phyloP scores from a whole-genome alignment of 768 basidiomycete species.

The Favolaschia claudopus region DNA sequence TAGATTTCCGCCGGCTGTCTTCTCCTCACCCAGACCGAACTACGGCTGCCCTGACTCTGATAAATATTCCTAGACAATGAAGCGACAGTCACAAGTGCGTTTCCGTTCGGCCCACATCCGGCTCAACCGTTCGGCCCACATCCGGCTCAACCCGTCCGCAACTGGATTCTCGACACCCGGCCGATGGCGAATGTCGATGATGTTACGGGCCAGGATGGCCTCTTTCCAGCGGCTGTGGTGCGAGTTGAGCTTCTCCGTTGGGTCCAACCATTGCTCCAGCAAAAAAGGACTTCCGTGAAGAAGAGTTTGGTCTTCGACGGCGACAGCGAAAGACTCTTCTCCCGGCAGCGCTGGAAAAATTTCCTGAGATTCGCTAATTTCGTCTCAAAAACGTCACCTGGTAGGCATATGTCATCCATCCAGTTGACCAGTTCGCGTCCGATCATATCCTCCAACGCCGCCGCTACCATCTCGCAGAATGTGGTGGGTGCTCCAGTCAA shows the following conservation, averaged over 20 bases:
- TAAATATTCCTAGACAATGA: too few relatives aligned
- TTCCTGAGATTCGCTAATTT: constrained; percentile 30
- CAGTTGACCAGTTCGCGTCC: constrained; percentile 37
- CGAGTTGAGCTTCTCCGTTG: constrained; percentile 29
- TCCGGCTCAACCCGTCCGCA: constrained; percentile 32
- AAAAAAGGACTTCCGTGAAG: constrained; percentile 42
- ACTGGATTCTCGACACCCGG: constrained; percentile 29
- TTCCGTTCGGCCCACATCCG: too few relatives aligned
- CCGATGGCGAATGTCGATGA: constrained; percentile 29
- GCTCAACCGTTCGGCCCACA: constrained; percentile 9
- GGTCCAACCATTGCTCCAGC: constrained; percentile 42
- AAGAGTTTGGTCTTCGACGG: constrained; percentile 34
- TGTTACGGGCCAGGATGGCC: constrained; percentile 30
- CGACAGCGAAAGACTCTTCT: constrained; percentile 42
- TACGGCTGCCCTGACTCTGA: too few relatives aligned
- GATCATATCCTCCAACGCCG: constrained; percentile 22
- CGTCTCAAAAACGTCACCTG: constrained; percentile 40
- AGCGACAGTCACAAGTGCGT: too few relatives aligned
- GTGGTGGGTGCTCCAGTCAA: constrained; percentile 45
- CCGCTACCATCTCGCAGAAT: constrained; percentile 39
- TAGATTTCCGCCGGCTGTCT: too few relatives aligned
- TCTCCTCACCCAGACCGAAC: too few relatives aligned
- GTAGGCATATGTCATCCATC: constrained; percentile 45
- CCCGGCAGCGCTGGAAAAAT: constrained; percentile 36
- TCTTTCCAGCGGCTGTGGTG: constrained; percentile 39